phyloP scores from a whole-genome alignment of 371 early-diverging fungal species.

The Cladochytrium tenue region DNA sequence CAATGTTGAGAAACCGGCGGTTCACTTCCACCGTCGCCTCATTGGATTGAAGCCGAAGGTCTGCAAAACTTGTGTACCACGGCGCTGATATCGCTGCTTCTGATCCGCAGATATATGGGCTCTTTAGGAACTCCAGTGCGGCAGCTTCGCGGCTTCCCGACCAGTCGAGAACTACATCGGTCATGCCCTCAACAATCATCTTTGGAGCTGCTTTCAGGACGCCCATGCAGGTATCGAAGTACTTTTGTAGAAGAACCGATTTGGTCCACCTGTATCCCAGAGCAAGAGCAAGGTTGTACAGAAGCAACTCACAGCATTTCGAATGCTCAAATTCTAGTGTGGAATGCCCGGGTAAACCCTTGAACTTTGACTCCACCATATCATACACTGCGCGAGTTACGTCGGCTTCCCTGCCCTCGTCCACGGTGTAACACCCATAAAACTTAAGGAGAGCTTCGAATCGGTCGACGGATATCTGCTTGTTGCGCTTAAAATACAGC shows the following conservation, averaged over 20 bases:
- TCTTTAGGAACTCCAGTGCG: background rate
- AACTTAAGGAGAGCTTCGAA: background rate
- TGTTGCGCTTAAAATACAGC: background rate
- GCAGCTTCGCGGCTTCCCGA: background rate
- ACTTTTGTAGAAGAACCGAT: background rate
- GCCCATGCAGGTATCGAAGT: constrained; percentile 6
- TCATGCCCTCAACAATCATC: background rate
- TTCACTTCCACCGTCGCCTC: constrained; percentile 1
- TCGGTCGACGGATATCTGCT: background rate
- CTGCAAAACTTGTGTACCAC: constrained; percentile 1
- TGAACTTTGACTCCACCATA: constrained; percentile 1
- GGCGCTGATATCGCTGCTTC: background rate
- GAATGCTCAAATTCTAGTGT: constrained; percentile 3
- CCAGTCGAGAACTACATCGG: constrained; percentile 17
- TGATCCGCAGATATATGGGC: background rate
- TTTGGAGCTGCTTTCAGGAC: constrained; percentile 8
- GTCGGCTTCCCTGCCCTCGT: constrained; percentile 13
- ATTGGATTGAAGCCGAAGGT: constrained; percentile 5
- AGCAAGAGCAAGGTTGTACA: background rate
- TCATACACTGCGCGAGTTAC: background rate
- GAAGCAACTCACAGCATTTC: background rate
- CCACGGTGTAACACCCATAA: background rate
- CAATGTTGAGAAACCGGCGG: background rate
- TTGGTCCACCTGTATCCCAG: constrained; percentile 12
- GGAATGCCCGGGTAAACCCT: background rate